Evolutionary conservation across 2,329 filamentous ascomycete species (phyloP), one percentile per base, ranked within the genome.

Genomic region (Calonectria montana): DNA sequence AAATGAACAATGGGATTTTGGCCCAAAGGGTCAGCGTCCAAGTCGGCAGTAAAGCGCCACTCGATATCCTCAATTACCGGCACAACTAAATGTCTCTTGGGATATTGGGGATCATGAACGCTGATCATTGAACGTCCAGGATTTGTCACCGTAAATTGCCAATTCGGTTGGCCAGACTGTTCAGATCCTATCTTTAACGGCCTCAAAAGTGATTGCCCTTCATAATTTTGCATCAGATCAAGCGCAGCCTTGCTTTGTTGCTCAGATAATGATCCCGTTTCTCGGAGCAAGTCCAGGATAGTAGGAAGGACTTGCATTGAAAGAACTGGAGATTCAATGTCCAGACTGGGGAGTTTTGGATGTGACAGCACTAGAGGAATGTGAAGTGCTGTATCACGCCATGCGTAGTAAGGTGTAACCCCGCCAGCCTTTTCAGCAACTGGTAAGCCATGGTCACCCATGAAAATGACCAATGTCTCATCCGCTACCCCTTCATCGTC

Each of bases 401-500:
- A 16, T 76, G 74, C 77, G 18, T 79, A 80, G 37, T 81, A 81
- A 0, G 80, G 70, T 2, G 79, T 71, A 9, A 76, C 45, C 7
- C 74, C 69, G 13, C 66, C 73, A 16, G 77, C 9, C 31, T 9
- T 76, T 47, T 82, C 80, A 0, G 77, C 73, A 37, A 82, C 77
- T 0, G 79, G 79, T 10, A 80, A 62, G 35, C 81, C 81, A 12
- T 82, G 80, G 55, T 82, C 80, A 16, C 80, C 81, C 6, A 80
- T 75, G 27, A 79, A 67, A 13, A 82, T 72, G 2, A 81, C 65
- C 1, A 82, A 70, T 1, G 81, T 82, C 59, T 82, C 80, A 25
- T 82, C 70, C 2, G 81, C 79, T 7, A 80, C 78, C 9, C 74
- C 79, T 31, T 80, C 69, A 15, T 80, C 76, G 7, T 81, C 77